Conservation (phyloP, 257 asterid genomes). For the Nemophila menziesii region DNA sequence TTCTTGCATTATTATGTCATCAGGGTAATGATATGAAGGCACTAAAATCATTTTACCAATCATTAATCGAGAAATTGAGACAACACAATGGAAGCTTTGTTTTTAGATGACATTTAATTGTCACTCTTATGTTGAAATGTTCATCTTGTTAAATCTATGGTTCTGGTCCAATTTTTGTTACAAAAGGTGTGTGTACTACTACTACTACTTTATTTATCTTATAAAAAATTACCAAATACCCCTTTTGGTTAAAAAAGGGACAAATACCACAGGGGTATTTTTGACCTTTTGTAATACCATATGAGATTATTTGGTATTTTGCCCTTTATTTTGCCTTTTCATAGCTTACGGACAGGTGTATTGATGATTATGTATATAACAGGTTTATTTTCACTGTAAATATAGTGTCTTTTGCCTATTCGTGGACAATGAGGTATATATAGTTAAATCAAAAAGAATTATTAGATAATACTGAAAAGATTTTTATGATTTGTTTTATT, state of each 20-base stretch:
- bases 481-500: not conserved
- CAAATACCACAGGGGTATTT: no score
- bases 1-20: slow-evolving; percentile 4
- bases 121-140: slow-evolving; percentile 11
- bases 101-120: slow-evolving; percentile 46
- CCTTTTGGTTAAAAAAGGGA: no score
- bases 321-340: not conserved
- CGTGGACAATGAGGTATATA: slow-evolving; percentile 37
- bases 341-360: not conserved
- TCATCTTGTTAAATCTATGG: slow-evolving; percentile 18
- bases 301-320: no score
- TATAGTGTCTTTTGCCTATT: slow-evolving; percentile 25
- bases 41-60: slow-evolving; percentile 70
- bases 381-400: slow-evolving; percentile 55
- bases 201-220: slow-evolving; percentile 3
- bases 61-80: slow-evolving; percentile 65
- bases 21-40: slow-evolving; percentile 71
- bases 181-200: slow-evolving; percentile 32
- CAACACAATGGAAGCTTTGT: slow-evolving; percentile 78
- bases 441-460: not conserved
- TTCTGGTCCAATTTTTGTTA: slow-evolving; percentile 16
- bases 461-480: not conserved
- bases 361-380: slow-evolving; percentile 19
- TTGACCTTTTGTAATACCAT: no score
- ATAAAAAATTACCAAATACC: not conserved